A percentile compares a stretch with the other conserved stretches of the same genome.
Evolutionary conservation across 148 eudicot species (phyloP).

Genomic region (Chenopodium suecicum): DNA sequence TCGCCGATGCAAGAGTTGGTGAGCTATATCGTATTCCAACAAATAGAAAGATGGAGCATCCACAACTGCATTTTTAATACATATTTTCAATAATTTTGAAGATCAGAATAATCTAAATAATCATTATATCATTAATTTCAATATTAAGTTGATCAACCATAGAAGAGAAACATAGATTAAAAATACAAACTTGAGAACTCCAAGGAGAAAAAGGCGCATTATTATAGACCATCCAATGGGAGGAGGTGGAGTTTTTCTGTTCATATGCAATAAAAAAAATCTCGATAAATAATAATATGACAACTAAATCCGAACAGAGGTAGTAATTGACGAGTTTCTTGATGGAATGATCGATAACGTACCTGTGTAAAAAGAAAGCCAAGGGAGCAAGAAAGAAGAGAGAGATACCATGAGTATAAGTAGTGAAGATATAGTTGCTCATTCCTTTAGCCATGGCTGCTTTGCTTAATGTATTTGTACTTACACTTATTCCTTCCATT

Average conservation of each 20-base stretch:
- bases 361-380: slow-evolving; percentile 28
- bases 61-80: slow-evolving; percentile 23
- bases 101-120: too few relatives aligned
- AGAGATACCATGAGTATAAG: slow-evolving; percentile 36
- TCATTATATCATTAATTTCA: too few relatives aligned
- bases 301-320: neutral
- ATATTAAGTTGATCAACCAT: too few relatives aligned
- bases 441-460: slow-evolving; percentile 48
- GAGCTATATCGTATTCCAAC: slow-evolving; percentile 33
- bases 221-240: slow-evolving; percentile 12
- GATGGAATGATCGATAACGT: neutral
- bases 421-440: slow-evolving; percentile 38
- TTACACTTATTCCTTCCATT: slow-evolving; percentile 37
- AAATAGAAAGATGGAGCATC: slow-evolving; percentile 23
- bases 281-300: neutral
- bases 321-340: too few relatives aligned
- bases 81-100: too few relatives aligned
- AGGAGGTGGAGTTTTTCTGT: slow-evolving; percentile 27
- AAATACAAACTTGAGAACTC: slow-evolving; percentile 16
- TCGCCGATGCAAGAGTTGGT: slow-evolving; percentile 37
- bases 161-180: too few relatives aligned
- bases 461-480: slow-evolving; percentile 32
- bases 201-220: slow-evolving; percentile 26
- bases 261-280: neutral
- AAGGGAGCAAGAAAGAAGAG: slow-evolving; percentile 22